Evolutionary conservation across 106 monocot genomes (phyloP).

Genomic region (Hemerocallis citrina): DNA sequence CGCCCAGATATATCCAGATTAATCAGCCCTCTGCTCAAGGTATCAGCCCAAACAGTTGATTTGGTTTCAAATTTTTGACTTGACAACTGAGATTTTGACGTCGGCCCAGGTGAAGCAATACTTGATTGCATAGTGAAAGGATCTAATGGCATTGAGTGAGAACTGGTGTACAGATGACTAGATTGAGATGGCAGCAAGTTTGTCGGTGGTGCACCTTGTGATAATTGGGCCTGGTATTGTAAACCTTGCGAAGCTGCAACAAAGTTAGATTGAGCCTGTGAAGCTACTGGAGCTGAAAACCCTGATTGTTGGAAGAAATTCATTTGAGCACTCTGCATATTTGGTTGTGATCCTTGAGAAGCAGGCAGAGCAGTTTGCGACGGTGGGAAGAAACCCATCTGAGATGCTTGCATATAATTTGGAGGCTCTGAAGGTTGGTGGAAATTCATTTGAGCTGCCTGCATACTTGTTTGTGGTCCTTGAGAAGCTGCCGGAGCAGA

Average conservation of each 20-base stretch:
- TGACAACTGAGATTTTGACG: conserved; percentile 27
- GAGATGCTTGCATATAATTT: not conserved
- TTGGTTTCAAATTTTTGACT: conserved; percentile 84
- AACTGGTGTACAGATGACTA: not conserved
- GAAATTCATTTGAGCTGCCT: conserved; percentile 4
- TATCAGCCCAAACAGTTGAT: conserved; percentile 89
- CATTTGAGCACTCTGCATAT: not conserved
- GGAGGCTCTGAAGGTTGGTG: not conserved
- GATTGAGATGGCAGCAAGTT: not conserved
- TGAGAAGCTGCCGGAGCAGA: not conserved
- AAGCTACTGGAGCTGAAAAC: not conserved
- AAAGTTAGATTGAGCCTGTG: not conserved
- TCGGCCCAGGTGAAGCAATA: not conserved
- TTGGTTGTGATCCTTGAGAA: not conserved
- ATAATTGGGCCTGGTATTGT: not conserved
- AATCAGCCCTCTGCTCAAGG: conserved; percentile 82
- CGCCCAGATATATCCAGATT: conserved; percentile 95
- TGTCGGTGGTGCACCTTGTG: conserved; percentile 1
- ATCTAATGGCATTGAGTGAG: conserved; percentile 4
- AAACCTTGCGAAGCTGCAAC: too few relatives aligned
- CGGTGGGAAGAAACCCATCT: not conserved
- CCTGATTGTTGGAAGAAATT: not conserved
- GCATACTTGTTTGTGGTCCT: not conserved
- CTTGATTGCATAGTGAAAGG: not conserved
- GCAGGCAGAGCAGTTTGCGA: not conserved